Percentiles rank a stretch among this genome's conserved stretches.
phyloP scores from a whole-genome alignment of 2,329 filamentous ascomycete genomes.

The Aotearoamyces nothofagi region DNA sequence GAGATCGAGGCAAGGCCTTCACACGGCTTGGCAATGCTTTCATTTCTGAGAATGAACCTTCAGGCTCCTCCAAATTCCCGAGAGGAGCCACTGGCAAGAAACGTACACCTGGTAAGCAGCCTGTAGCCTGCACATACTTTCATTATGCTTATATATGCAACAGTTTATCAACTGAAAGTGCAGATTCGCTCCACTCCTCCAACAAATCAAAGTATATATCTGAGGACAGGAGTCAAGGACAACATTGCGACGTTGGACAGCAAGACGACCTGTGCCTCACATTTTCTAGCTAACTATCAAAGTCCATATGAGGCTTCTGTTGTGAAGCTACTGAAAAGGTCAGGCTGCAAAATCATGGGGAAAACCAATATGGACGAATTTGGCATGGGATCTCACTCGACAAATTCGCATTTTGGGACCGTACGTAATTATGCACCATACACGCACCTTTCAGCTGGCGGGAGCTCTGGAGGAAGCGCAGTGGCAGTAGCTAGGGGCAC shows the following conservation, averaged over 20 bases:
- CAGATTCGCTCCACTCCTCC: too few species aligned
- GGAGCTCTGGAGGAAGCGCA: constrained; percentile 88
- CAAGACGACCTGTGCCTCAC: constrained; percentile 75
- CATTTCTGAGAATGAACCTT: too few species aligned
- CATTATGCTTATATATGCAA: too few species aligned
- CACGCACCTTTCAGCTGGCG: constrained; percentile 52
- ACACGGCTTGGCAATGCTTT: too few species aligned
- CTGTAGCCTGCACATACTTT: too few species aligned
- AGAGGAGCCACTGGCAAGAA: too few species aligned
- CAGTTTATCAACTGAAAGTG: too few species aligned
- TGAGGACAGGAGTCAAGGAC: constrained; percentile 45
- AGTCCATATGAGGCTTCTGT: constrained; percentile 78
- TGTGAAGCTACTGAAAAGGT: constrained; percentile 42
- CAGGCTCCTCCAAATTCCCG: too few species aligned
- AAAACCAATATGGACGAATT: constrained; percentile 96
- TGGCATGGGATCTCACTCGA: constrained; percentile 80
- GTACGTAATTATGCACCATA: constrained; percentile 28
- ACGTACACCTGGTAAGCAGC: too few species aligned
- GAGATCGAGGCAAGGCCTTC: too few species aligned
- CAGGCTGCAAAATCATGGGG: too few species aligned
- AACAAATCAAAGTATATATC: too few species aligned
- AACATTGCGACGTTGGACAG: constrained; percentile 53
- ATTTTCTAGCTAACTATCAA: constrained; percentile 51
- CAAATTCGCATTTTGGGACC: constrained; percentile 49
- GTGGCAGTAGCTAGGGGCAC: constrained; percentile 56